These are phyloP conservation scores for Pseudozyma pruni DNA, from an alignment of 1,284 basidiomycete species.

Conservation along the genomic window DNA sequence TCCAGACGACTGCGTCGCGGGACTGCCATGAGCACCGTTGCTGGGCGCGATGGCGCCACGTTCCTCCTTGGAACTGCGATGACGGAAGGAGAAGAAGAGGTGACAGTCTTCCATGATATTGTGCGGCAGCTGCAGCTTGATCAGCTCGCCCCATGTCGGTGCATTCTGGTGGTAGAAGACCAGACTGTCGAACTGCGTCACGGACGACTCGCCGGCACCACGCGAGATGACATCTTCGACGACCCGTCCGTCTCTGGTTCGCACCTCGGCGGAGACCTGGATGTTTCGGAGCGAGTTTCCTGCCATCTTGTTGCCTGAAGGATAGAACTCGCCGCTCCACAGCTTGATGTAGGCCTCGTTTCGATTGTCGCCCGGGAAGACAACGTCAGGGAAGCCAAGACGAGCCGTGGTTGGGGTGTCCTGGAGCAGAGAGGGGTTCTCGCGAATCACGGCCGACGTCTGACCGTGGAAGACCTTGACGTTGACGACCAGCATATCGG, in stretches of 20 bases:
- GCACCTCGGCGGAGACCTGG: slow-evolving; percentile 90
- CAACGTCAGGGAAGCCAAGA: slow-evolving; percentile 96
- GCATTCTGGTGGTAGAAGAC: slow-evolving; percentile 71
- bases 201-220: slow-evolving; percentile 83
- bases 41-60: slow-evolving; percentile 21
- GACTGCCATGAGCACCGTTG: slow-evolving; percentile 12
- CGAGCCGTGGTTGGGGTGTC: slow-evolving; percentile 84
- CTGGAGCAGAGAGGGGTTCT: slow-evolving; percentile 86
- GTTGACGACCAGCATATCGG: slow-evolving; percentile 87
- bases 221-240: slow-evolving; percentile 81
- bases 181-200: slow-evolving; percentile 86
- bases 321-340: slow-evolving; percentile 64
- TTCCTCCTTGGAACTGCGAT: slow-evolving; percentile 73
- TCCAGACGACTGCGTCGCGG: slow-evolving; percentile 14
- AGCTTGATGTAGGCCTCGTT: slow-evolving; percentile 90
- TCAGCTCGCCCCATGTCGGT: slow-evolving; percentile 92
- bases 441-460: slow-evolving; percentile 77
- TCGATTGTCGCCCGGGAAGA: slow-evolving; percentile 88
- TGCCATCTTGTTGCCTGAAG: slow-evolving; percentile 55
- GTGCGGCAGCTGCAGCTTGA: slow-evolving; percentile 83
- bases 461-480: slow-evolving; percentile 89
- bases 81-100: slow-evolving; percentile 91
- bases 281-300: slow-evolving; percentile 73
- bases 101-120: slow-evolving; percentile 82
- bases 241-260: slow-evolving; percentile 78